Evolutionary conservation across 345 rosid genomes (phyloP).

Genomic region (Syzygium grande): DNA sequence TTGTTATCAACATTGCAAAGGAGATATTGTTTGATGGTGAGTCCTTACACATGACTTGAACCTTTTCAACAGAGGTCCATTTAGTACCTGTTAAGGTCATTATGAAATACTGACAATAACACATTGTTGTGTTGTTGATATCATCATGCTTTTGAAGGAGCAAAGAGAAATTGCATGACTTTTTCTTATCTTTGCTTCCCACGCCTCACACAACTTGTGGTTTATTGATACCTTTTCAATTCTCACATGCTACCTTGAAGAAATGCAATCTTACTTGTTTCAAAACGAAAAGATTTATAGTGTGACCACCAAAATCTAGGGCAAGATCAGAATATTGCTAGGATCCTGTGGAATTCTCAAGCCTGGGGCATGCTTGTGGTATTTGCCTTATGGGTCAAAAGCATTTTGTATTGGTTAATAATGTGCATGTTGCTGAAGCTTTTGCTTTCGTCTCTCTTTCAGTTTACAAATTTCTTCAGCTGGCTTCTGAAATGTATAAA

Average conservation of each 20-base stretch:
- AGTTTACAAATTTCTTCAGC: slow-evolving; percentile 89
- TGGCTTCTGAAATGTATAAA: slow-evolving; percentile 89
- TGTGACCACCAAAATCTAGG: not conserved
- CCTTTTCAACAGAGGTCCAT: not conserved
- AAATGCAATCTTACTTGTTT: not conserved
- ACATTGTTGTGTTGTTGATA: not conserved
- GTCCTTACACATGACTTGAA: not conserved
- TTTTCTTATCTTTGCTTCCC: not conserved
- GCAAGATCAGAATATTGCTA: not conserved
- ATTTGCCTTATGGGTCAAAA: not conserved
- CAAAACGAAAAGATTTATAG: not conserved
- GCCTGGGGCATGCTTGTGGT: not conserved
- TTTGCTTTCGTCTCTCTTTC: slow-evolving; percentile 12
- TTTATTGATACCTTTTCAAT: not conserved
- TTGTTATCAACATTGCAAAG: not conserved
- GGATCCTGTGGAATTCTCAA: not conserved
- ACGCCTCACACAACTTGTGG: not conserved
- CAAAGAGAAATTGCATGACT: not conserved
- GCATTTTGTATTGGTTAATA: not conserved
- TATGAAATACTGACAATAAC: not conserved
- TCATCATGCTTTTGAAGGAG: not conserved
- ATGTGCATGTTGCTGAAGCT: not conserved
- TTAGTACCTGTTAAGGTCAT: not conserved
- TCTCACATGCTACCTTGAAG: not conserved
- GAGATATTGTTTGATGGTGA: not conserved